Evolutionary conservation across 257 asterid species (phyloP), one percentile per base, ranked within the genome.

Genomic region (Nemophila menziesii): DNA sequence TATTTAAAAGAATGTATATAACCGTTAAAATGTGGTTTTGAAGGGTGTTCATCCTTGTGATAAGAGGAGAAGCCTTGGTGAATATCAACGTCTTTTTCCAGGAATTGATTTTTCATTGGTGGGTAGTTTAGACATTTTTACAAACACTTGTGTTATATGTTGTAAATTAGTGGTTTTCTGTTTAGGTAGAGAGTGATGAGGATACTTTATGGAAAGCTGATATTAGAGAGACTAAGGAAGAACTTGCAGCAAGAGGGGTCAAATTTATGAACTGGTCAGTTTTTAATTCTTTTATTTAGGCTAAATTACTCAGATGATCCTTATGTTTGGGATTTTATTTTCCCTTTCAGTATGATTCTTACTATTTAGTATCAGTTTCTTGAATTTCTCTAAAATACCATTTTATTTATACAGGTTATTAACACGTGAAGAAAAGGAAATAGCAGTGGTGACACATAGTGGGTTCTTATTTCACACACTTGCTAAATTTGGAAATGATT

Each of bases 41-140:
- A 74, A 86, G 96, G 96, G 96, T 59, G 86, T 86, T 67, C 94
- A 78, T 82, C 96, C 96, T 54, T 86, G 96, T 58, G 96, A 86
- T 62, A 70, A 64, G 78, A 72, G 96, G 63, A 82, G 94, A 70
- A 86, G 82, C 58, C 40, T 79, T 55, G 64, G 78, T 11, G 96
- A 86, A 60, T 86, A 86, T 71, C 65, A 76, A 60, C 41, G 64
- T 59, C 82, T 81, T 50, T 86, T 81, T 52, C 96, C 96, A 34
- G 93, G 89, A 39, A 62, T 86, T 49, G 96, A 86, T 57, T 81
- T 86, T 64, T 78, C 93, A 27, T 64, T 75, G 86, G 96, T 69
- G 64, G 57, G 73, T 55, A 24, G 11, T 46, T 24, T 15, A 33
- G 41, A 48, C 48, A 39, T 36, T 33, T 51, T 20, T 18, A 18